Evolutionary conservation across 1,284 basidiomycete genomes (phyloP).

Genomic region (Ceratobasidium sp.): DNA sequence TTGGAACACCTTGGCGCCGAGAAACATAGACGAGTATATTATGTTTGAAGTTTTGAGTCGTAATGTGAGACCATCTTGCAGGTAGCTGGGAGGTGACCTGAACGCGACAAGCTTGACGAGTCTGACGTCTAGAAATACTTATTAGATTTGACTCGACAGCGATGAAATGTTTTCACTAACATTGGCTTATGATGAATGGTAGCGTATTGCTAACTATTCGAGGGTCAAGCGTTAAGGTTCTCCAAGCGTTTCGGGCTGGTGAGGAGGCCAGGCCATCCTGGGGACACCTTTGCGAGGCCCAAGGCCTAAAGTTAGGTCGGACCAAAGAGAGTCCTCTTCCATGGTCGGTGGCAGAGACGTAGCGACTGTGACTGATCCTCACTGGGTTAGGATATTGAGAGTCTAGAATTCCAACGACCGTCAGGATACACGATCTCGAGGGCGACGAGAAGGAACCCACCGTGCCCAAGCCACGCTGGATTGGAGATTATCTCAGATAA

Average conservation of each 20-base stretch:
- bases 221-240: constrained; percentile 1
- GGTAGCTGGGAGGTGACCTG: not conserved
- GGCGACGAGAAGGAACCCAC: not conserved
- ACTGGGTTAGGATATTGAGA: not conserved
- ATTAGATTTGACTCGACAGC: not conserved
- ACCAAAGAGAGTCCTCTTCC: too few species aligned
- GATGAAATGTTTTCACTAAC: not conserved
- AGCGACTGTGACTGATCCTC: too few species aligned
- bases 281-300: too few species aligned
- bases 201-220: constrained; percentile 3
- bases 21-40: constrained; percentile 1
- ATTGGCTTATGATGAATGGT: constrained; percentile 23
- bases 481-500: constrained; percentile 10
- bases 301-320: too few species aligned
- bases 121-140: not conserved
- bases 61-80: not conserved
- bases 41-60: constrained; percentile 3
- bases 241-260: not conserved
- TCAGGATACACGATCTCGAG: not conserved
- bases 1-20: constrained; percentile 17
- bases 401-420: not conserved
- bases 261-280: too few species aligned
- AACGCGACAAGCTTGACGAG: constrained; percentile 5
- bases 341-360: too few species aligned
- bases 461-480: not conserved